A percentile compares a stretch with the other conserved stretches of the same genome.
These are phyloP conservation scores for Globisporangium megalacanthum DNA, from an alignment of 352 stramenopile species.

Conservation along the genomic window DNA sequence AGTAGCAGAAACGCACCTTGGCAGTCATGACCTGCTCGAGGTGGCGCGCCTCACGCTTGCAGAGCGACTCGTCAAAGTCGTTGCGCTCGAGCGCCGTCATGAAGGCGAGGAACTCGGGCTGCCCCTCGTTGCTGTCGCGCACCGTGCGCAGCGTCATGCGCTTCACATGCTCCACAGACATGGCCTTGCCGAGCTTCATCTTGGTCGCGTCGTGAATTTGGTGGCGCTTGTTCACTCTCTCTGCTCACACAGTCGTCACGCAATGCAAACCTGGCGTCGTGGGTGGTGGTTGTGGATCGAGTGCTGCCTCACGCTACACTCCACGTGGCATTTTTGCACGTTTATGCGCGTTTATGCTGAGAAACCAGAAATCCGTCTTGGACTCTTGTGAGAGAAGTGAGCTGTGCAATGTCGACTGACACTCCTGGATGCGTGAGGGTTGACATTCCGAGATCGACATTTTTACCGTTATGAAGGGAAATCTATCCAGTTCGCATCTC, in stretches of 20 bases:
- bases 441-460: no score
- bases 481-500: no score
- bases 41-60: slow-evolving; percentile 76
- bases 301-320: no score
- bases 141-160: slow-evolving; percentile 87
- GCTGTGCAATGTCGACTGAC: no score
- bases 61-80: slow-evolving; percentile 82
- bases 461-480: no score
- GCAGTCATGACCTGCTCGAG: slow-evolving; percentile 72
- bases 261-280: no score
- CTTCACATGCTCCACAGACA: slow-evolving; percentile 87
- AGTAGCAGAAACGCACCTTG: slow-evolving; percentile 31
- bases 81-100: slow-evolving; percentile 74
- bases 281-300: no score
- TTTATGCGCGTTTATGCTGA: no score
- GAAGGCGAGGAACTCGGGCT: slow-evolving; percentile 79
- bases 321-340: no score
- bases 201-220: slow-evolving; percentile 4
- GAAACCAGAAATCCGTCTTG: no score
- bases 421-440: no score
- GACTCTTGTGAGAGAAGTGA: no score
- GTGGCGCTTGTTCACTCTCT: slow-evolving; percentile 2
- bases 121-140: slow-evolving; percentile 70
- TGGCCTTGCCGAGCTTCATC: slow-evolving; percentile 78
- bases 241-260: background rate